Evolutionary conservation across 164 flowering plant species (phyloP).

Genomic region (Santalum album): DNA sequence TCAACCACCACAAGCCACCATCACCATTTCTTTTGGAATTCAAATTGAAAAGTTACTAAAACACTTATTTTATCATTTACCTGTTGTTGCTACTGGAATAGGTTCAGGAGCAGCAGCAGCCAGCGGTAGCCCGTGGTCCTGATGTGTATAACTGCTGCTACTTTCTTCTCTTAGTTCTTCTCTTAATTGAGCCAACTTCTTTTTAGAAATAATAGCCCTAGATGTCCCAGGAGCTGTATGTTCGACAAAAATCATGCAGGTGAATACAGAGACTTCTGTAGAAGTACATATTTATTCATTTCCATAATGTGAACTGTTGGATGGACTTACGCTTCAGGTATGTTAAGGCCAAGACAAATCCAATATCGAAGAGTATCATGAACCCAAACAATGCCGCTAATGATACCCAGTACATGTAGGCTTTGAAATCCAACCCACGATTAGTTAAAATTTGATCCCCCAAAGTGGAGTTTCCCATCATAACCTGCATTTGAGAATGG

Average conservation of each 20-base stretch:
- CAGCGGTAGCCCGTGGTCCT: not conserved
- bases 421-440: slow-evolving; percentile 27
- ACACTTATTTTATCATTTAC: not conserved
- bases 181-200: slow-evolving; percentile 22
- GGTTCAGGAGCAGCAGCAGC: slow-evolving; percentile 2
- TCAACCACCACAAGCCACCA: not conserved
- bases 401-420: slow-evolving; percentile 45
- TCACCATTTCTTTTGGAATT: not conserved
- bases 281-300: not conserved
- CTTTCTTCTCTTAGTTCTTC: slow-evolving; percentile 16
- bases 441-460: slow-evolving; percentile 16
- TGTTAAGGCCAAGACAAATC: slow-evolving; percentile 35
- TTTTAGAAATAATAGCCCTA: slow-evolving; percentile 29
- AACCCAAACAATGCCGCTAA: slow-evolving; percentile 41
- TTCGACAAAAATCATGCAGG: not conserved
- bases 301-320: too few relatives aligned
- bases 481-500: slow-evolving; percentile 14
- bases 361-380: slow-evolving; percentile 29
- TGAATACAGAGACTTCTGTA: not conserved
- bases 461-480: slow-evolving; percentile 18
- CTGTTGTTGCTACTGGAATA: slow-evolving; percentile 5
- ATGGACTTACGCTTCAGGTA: slow-evolving; percentile 31
- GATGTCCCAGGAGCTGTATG: slow-evolving; percentile 25
- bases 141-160: not conserved
- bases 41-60: not conserved